Base-by-base conservation (phyloP, 192 early-diverging fungal species). In the Umbelopsis ramanniana region DNA sequence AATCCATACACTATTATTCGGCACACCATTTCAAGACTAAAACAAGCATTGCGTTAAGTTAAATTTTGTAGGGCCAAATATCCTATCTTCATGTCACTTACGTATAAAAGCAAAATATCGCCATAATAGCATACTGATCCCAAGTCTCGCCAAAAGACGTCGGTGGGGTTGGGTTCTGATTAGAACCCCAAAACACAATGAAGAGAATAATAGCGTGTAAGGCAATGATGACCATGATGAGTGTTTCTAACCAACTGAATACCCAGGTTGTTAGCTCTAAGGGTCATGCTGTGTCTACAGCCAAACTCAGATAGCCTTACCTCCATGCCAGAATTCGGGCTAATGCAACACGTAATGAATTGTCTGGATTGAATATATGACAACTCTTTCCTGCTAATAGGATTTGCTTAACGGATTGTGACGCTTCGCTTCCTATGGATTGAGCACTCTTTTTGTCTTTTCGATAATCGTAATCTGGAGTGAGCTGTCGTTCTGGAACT, bases 71-170 rank as follows among this genome's bases (percentile, higher is more conserved):
- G 35, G 17, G 10, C 12, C 35, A 37, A 8, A 52, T 53, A 33
- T 17, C n/a, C 9, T 2, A 50, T 50, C 1, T 0, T 19, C 19
- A 50, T n/a, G 7, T 21, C 12, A 17, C 82, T 74, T 83, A 86
- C 87, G 87, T 86, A 68, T 85, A 86, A 54, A 82, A 74, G 43
- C 70, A 70, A 70, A 86, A 88, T 19, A 88, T 79, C 4, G 46
- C 75, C 6, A 88, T 55, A 11, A 88, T 57, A 23, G 72, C 78
- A 74, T 83, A 85, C 38, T 88, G 81, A 52, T 78, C 76, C 82
- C 83, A 85, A 29, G 74, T 79, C 38, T 55, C 46, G 9, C 84
- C 85, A 82, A 82, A 88, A 33, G 67, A 46, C 4, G 38, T 74
- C 53, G 47, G 68, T 19, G 73, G 75, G 29, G 46, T 53, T 35